Base-by-base conservation (phyloP, 352 stramenopile species). In the Phytopythium chamaehyphon region DNA sequence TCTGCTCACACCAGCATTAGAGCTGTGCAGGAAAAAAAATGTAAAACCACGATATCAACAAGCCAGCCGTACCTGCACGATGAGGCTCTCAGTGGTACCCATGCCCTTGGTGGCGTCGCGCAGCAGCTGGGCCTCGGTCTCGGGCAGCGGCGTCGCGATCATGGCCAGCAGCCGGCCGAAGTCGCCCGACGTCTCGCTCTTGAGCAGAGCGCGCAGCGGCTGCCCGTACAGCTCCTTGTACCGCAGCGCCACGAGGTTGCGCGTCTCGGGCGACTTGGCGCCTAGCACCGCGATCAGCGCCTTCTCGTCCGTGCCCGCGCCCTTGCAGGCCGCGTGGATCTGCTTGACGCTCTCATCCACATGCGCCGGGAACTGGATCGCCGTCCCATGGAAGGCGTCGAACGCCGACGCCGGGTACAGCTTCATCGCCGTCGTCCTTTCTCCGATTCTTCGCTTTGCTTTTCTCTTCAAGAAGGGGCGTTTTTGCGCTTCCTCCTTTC, bases 181-280 rank as follows among this genome's bases (percentile, higher is more conserved):
- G 67, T 87, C 73, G 38, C 78, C 81, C 52, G 75, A 92, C 15
- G 75, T 86, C 59, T 93, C 79, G 57, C 79, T 82, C 60, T 79
- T 76, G 16, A 88, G 31, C 22, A 90, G 56, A 16, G 66, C 64
- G 38, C 67, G 66, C 9, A 93, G 77, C 28, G 72, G 38, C 59
- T 85, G 67, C 31, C 66, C 60, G 59, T 89, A 73, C 35, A 90
- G 63, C 57, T 89, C 71, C 48, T 83, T 64, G 67, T 93, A 93
- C 33, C 77, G 76, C 48, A 85, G 37, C 43, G 64, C 61, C 50
- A 92, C 86, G 55, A 90, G 64, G 54, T 78, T 76, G 51, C 81
- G 81, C 55, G 62, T 68, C 57, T 87, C 70, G 40, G 78, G 76
- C 23, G 81, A 88, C 59, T 83, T 85, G 61, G 64, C 72, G 48